Base-by-base conservation (phyloP, 2,329 filamentous ascomycete species). In the Colletotrichum plurivorum region DNA sequence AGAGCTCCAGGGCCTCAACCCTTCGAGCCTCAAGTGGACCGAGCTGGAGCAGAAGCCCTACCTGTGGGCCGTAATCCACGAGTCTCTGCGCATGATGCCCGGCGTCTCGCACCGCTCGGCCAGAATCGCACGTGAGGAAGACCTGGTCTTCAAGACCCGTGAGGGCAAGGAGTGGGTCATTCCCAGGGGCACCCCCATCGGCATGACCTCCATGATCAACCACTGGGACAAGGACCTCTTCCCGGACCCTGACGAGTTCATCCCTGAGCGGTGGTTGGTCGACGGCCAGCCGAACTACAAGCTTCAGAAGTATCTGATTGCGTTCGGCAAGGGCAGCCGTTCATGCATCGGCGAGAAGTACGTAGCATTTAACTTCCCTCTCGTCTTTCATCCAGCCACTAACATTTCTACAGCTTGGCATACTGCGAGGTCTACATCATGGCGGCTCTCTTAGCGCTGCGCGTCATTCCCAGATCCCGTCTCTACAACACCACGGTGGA, bases 11-110 rank as follows among this genome's bases (percentile, higher is more conserved):
- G 55, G 43, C 13, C 73, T 74, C 20, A 77, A 51, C 74, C 77
- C 54, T 62, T 73, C 2, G 13, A 65, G 53, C 22, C 70, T 75
- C 45, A 73, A 73, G 22, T 78, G 76, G 75, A 73, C 71, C 5
- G 67, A 77, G 22, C 73, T 83, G 7, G 78, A 85, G 71, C 73
- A 79, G 52, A 73, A 84, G 9, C 80, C 83, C 0, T 85, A 83
- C 67, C 69, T 79, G 10, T 65, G 69, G 48, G 74, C 63, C 18
- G 71, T 76, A 10, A 67, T 76, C 16, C 64, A 71, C n/a, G 74
- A 76, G 59, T 65, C 69, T 22, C 64, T 76, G n/a, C 73, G 74
- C 31, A 65, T 75, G 25, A 69, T 71, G 48, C 71, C 71, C 46
- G 73, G 73, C 2, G 63, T 74, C 10, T 70, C 71, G 5, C 60